Evolutionary conservation across 495 filamentous ascomycete species (phyloP).

Genomic region (Parmelia sp.): DNA sequence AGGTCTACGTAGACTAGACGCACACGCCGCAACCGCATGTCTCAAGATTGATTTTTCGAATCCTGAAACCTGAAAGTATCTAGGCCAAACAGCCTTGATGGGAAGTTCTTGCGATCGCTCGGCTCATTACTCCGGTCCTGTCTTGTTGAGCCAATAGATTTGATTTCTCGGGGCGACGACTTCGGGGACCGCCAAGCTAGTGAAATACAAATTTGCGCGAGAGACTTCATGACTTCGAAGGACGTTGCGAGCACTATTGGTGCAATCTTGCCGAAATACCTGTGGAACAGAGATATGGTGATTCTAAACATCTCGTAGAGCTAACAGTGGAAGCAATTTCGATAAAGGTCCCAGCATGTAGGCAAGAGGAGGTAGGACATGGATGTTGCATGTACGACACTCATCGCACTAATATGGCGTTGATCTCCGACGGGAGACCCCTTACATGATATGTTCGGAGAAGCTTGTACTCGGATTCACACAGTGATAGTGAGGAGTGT

Average conservation of each 20-base stretch:
- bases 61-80: neutral
- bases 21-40: conserved; percentile 1
- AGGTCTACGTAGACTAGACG: neutral
- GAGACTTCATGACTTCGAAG: neutral
- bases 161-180: neutral
- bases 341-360: neutral
- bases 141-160: neutral
- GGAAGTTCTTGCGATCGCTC: conserved; percentile 1
- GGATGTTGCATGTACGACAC: neutral
- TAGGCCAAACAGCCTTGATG: neutral
- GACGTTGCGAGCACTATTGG: neutral
- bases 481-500: neutral
- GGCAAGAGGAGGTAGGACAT: neutral
- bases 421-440: conserved; percentile 1
- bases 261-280: neutral
- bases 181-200: neutral
- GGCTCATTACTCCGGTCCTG: neutral
- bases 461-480: neutral
- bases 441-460: neutral
- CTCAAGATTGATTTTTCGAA: neutral
- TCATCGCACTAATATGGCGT: neutral
- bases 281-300: neutral
- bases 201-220: neutral
- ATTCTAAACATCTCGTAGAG: neutral
- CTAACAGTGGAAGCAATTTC: neutral